phyloP scores from a whole-genome alignment of 163 green algal species.

The Botryococcus braunii region DNA sequence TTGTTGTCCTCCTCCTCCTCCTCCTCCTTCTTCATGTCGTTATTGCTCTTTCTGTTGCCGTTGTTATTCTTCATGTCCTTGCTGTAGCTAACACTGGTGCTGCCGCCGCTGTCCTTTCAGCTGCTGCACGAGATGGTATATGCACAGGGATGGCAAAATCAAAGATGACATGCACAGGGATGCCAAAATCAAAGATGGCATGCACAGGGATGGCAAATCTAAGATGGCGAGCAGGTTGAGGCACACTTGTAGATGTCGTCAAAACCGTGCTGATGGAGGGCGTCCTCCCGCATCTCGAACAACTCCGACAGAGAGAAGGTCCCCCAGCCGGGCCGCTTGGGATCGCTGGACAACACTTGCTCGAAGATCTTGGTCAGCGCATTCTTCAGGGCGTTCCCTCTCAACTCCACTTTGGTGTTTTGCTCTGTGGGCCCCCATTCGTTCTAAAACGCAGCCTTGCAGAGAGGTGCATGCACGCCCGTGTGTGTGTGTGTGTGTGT shows the following conservation, averaged over 20 bases:
- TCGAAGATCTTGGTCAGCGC: constrained; percentile 49
- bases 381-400: constrained; percentile 30
- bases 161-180: not conserved
- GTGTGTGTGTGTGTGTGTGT: constrained; percentile 27
- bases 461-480: constrained; percentile 67
- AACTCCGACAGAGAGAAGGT: constrained; percentile 80
- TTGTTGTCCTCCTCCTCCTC: no score
- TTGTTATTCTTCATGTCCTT: no score
- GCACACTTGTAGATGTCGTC: constrained; percentile 76
- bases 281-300: constrained; percentile 93
- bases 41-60: no score
- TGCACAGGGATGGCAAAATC: not conserved
- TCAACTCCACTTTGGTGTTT: no score
- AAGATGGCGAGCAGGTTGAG: not conserved
- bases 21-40: no score
- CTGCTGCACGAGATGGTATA: not conserved
- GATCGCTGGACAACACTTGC: no score
- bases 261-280: constrained; percentile 92
- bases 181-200: not conserved
- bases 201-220: not conserved
- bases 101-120: not conserved
- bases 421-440: no score
- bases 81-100: no score
- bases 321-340: constrained; percentile 79
- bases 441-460: constrained; percentile 37